Base-by-base conservation (phyloP, 352 stramenopile species). In the Phytopythium montanum region DNA sequence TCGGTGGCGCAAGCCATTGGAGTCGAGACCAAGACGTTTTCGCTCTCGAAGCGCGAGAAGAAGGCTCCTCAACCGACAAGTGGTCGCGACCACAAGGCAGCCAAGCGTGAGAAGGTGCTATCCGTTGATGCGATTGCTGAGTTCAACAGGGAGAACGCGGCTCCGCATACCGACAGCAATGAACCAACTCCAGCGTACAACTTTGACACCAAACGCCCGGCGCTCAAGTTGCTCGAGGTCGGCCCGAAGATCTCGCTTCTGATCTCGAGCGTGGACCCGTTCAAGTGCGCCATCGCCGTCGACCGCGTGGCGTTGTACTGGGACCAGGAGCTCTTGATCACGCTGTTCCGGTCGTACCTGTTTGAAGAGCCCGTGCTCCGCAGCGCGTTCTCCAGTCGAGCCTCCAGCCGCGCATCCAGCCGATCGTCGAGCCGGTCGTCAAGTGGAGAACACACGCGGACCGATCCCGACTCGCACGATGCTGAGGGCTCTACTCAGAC, bases 321-420 rank as follows among this genome's bases (percentile, higher is more conserved):
- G 82, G 80, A 92, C 49, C 79, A 90, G 34, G 76, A 88, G 14
- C 61, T 90, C 25, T 53, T 92, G 9, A 79, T 81, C 44, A 72
- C 74, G 4, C 58, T 92, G 19, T 76, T 88, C 54, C 69, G 63
- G 3, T 88, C 83, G 18, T 85, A 89, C 39, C 60, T 85, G 0
- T 69, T 76, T 21, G 70, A 65, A 0, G 77, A 72, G 16, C 60
- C 60, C 0, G 28, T 64, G 4, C 49, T 75, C 1, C 48, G 55
- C 14, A 76, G 57, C 26, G 65, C 60, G 39, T 64, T 63, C 14
- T 68, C 66, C 0, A 77, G 52, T 50, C n/a, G 44, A 38, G 21
- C 45, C 13, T 41, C 56, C 7, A 72, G 56, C 23, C 54, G 60
- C 36, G 23, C 63, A 10, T 53, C 55, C 3, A 72, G 56, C 25